Evolutionary conservation across 345 rosid species (phyloP), one percentile per base, ranked within the genome.

Genomic region (Melaleuca quinquenervia): DNA sequence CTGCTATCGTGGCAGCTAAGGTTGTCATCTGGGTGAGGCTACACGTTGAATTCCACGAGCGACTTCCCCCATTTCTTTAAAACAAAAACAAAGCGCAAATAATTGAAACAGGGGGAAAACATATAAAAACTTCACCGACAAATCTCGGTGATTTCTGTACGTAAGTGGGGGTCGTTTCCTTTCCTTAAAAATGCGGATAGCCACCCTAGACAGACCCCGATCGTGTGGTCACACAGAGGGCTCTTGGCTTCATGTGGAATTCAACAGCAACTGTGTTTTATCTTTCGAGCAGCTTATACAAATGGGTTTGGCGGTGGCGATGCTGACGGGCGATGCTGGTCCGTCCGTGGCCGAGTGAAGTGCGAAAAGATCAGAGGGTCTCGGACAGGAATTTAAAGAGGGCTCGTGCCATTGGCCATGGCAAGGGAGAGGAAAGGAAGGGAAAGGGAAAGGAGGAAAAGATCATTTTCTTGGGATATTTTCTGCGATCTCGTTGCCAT

Each of bases 61-160:
- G 8, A 14, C 12, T 24, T 27, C 44, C 52, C 52, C 13, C 52
- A 7, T 76, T 12, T 44, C 24, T 32, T 52, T 49, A 29, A 49
- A 51, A 21, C 32, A 48, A 26, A 50, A 50, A 49, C 14, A 44
- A 56, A 56, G 12, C 49, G 24, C 21, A 7, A 60, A 44, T 27
- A 49, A 41, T 41, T 36, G 26, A 52, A 44, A 48, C 52, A 3
- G 36, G 53, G 24, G 29, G 11, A 9, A 26, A 11, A 45, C 50
- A 27, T 3, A 64, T 16, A 12, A 5, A 76, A 15, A 50, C 89
- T 87, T 93, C 98, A 95, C 99, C 99, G 99, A 95, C 99, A 94
- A 86, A 88, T 89, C 88, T 84, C 82, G 83, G 90, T 78, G 88
- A 49, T 83, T 86, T 84, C 55, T n/a, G 85, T 86, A 64, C 85